Base-by-base conservation (phyloP, 305 asterid species). In the Caryopteris hybrid region DNA sequence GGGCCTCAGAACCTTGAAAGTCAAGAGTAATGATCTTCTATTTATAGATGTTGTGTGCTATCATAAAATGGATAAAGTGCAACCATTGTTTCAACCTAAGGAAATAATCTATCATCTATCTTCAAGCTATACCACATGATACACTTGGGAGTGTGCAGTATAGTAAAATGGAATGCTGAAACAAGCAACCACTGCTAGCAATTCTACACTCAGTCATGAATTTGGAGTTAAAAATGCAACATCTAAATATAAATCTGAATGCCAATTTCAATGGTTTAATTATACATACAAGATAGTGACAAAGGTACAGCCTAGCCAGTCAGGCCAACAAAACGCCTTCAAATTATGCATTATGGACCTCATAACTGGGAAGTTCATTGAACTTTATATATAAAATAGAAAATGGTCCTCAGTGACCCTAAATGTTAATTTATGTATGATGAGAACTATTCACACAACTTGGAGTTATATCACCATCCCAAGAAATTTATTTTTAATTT, bases 221-320 rank as follows among this genome's bases (percentile, higher is more conserved):
- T 64, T 55, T 61, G 53, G 62, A 33, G 62, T 74, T 68, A 48
- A 16, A 64, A 52, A 46, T 50, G 36, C 52, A 48, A 23, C 62
- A 56, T 74, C 47, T 53, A 23, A 58, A 71, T 25, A 51, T 11
- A 64, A 54, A 36, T 46, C 33, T 29, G 42, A 53, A 27, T 54
- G 52, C 62, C 57, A 58, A 36, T 41, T 18, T 42, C 42, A 27
- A 20, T 13, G 54, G 14, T 34, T 56, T 25, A 60, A 48, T 11
- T 51, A 63, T 25, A 52, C 29, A 22, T 18, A 61, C 58, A 41
- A 48, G 31, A 33, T 61, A 48, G 58, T 48, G 57, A 46, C 74
- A 45, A 62, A 20, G 61, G 27, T 23, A 31, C 8, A 10, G 29
- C 58, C 57, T 9, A 20, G 47, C 10, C 7, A 11, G 34, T 8